These are phyloP conservation scores for Hyaloperonospora arabidopsidis DNA, from an alignment of 352 stramenopile genomes.

Conservation along the genomic window DNA sequence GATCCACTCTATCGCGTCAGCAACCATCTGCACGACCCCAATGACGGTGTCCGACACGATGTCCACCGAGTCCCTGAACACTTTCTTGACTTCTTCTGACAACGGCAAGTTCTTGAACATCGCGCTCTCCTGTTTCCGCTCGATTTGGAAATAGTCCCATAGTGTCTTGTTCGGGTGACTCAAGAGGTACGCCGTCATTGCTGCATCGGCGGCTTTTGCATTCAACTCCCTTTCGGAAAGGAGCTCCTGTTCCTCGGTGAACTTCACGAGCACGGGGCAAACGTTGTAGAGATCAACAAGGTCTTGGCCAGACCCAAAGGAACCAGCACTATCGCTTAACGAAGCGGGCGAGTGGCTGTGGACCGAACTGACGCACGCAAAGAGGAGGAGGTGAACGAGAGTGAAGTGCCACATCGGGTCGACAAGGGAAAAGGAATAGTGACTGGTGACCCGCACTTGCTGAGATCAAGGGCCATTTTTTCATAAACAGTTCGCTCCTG, in stretches of 20 bases:
- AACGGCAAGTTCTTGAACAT: conserved; percentile 11
- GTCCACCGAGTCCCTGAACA: conserved; percentile 3
- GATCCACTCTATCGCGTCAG: conserved; percentile 14
- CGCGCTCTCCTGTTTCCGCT: conserved; percentile 9
- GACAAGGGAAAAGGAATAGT: conserved; percentile 5
- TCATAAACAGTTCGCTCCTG: too few relatives aligned
- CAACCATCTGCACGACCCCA: conserved; percentile 6
- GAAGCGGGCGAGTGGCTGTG: conserved; percentile 3
- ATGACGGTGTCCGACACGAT: conserved; percentile 11
- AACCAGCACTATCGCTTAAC: not conserved
- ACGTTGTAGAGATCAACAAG: conserved; percentile 16
- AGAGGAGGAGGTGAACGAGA: conserved; percentile 5
- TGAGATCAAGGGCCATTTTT: too few relatives aligned
- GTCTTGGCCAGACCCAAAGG: too few relatives aligned
- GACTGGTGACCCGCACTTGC: not conserved
- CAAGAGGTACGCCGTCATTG: conserved; percentile 18
- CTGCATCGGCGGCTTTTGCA: conserved; percentile 15
- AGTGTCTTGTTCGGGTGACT: conserved; percentile 21
- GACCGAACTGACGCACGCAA: conserved; percentile 6
- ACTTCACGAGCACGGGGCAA: conserved; percentile 13
- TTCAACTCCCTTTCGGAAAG: conserved; percentile 15
- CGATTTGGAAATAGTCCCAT: conserved; percentile 21
- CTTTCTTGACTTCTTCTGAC: conserved; percentile 6
- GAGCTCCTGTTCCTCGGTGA: conserved; percentile 11
- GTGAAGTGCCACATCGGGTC: conserved; percentile 9